Evolutionary conservation across 805 yeast species (phyloP), one percentile per base, ranked within the genome.

Genomic region (Nakazawaea laoshanensis): DNA sequence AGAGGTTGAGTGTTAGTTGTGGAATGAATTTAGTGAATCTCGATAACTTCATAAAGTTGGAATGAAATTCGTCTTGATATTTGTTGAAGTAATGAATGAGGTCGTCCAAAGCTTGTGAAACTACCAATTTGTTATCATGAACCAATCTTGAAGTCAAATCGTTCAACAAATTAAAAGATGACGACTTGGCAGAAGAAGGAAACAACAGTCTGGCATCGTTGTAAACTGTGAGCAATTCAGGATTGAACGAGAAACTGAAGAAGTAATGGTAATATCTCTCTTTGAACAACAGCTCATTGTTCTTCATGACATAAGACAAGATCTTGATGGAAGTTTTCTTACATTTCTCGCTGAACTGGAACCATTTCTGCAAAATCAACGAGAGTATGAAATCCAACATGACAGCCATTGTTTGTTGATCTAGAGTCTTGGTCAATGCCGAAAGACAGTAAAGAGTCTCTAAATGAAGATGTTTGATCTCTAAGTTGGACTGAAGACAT

Each of bases 401-500:
- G 2, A 84, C 74, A 0, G 70, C 68, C 24, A 84, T 58, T 38
- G 77, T 75, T 3, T 67, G 61, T 19, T 70, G 65, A 10, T 63
- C 70, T 12, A 89, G 53, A n/a, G 61, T 63, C 12, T 64, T 58
- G 2, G 84, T 69, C 32, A 89, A 58, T 2, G 65, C 61, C 32
- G 65, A 63, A 80, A 95, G 78, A 35, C 92, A 80, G 29, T 65
- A 60, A 26, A 92, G 57, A 0, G 89, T 73, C 24, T 69, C 67
- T 11, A 59, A 58, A 38, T 78, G 78, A 10, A 87, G 63, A 16
- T 73, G 74, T 0, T 66, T 57, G 13, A 67, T 69, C 24, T 78
- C 87, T 15, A 88, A 54, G 0, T 89, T 78, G 1, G 87, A 76
- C 48, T 86, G 95, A 9, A 89, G 57, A 45, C 94, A 82, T 2